Conservation (phyloP, 768 basidiomycete species). For the Leccinum sublutescens region DNA sequence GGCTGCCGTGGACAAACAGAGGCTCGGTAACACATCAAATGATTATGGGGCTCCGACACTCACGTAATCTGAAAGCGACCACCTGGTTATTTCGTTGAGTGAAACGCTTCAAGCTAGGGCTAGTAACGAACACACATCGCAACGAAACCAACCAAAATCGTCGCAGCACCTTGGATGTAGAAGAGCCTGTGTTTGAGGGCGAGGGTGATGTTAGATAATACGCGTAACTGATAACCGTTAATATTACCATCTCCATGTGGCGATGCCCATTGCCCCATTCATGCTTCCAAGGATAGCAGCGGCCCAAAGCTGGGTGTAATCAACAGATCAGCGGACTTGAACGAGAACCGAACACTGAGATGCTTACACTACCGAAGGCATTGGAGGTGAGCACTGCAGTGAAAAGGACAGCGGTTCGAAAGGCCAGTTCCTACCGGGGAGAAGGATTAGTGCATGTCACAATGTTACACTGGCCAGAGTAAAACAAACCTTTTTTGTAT, state of each 20-base stretch:
- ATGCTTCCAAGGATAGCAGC: constrained; percentile 39
- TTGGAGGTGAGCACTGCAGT: constrained; percentile 58
- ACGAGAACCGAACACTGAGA: neutral
- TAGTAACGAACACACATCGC: constrained; percentile 40
- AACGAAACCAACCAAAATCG: constrained; percentile 46
- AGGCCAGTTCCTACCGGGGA: constrained; percentile 53
- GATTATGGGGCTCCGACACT: constrained; percentile 13
- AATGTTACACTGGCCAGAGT: neutral
- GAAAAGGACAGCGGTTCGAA: constrained; percentile 60
- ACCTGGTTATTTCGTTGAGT: constrained; percentile 35
- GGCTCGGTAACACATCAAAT: neutral
- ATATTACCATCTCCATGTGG: constrained; percentile 67
- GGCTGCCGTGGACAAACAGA: constrained; percentile 37
- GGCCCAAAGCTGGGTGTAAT: constrained; percentile 49
- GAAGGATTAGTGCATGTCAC: neutral
- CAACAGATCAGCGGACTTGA: neutral
- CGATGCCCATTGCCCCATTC: constrained; percentile 63
- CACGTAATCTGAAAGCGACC: constrained; percentile 60
- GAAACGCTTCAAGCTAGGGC: neutral
- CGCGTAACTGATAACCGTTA: neutral
- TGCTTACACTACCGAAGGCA: constrained; percentile 61
- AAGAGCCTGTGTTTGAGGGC: neutral
- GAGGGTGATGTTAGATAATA: neutral
- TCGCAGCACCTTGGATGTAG: neutral
- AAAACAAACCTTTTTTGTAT: constrained; percentile 19